Base-by-base conservation (phyloP, 345 rosid genomes). In the Eucalyptus sideroxylon region DNA sequence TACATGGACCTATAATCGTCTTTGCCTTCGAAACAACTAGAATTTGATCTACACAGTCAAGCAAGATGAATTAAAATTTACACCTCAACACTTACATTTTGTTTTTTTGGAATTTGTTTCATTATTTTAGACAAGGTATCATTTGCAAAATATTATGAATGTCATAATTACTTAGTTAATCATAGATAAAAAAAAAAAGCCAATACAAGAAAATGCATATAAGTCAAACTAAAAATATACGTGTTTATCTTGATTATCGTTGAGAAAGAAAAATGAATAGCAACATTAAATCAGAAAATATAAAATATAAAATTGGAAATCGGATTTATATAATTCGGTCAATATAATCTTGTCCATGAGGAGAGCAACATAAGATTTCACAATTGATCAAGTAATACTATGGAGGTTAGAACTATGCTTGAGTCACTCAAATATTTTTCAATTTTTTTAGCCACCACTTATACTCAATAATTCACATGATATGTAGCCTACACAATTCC, bases 341-440 rank as follows among this genome's bases (percentile, higher is more conserved):
- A 55, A 55, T 8, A 55, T 21, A 5, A 24, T 27, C 15, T 59
- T 0, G 3, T 11, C 1, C 30, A 59, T 3, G 6, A 5, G 62
- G 65, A 59, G 65, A 59, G 5, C 27, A 24, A 3, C 27, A 59
- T 26, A 59, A 26, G n/a, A 59, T 24, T 26, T 59, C 65, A 59
- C 30, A 23, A 56, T 59, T 24, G 65, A 59, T 59, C n/a, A 59
- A 59, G n/a, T 11, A 15, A 56, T 4, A 9, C 1, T 9, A 1
- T 59, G 3, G 12, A 59, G 6, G 27, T 59, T 59, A 59, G 3
- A 24, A 59, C 1, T 1, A 5, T 0, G 15, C 14, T 59, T 3
- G 15, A 59, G 12, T 59, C 7, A 59, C 65, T 26, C 6, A 26
- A 59, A 26, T 11, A 24, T 13, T 59, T 11, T 3, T 4, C 10